Evolutionary conservation across 768 basidiomycete species (phyloP), one percentile per base, ranked within the genome.

Genomic region (Xerocomellus amylosporus): DNA sequence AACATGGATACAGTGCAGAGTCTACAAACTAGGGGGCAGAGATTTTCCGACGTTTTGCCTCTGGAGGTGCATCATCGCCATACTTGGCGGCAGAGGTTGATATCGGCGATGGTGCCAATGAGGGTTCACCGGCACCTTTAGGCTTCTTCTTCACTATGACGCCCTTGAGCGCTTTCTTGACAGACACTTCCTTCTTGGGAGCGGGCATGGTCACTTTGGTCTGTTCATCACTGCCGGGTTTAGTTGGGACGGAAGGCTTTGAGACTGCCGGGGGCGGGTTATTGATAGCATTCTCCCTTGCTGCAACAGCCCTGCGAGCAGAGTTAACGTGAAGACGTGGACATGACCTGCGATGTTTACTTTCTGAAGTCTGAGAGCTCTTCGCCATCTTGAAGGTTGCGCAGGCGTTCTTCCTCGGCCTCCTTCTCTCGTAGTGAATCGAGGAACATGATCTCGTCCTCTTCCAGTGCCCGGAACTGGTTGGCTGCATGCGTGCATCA

Each of bases 361-460:
- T 88, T 84, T 74, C 83, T 84, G 67, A 93, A 93, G 63, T 76
- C 78, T 53, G 83, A 83, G 44, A 93, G 74, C 72, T 93, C 89
- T 64, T 88, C 86, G 6, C 86, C 88, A 51, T 93, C 91, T 62
- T 80, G 77, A 67, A 85, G 77, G 63, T 83, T 87, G 49, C 88
- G 84, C 51, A 84, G 76, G 15, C 84, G 82, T 66, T 93, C 91
- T 71, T 90, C 89, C 57, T 81, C 80, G 58, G 84, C 79, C 67
- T 89, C 83, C 46, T 83, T 82, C 68, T 91, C 87, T 56, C 87
- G 77, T 55, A 93, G 76, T 17, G 88, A 88, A 65, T 93, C 91
- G 30, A 93, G 80, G 65, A 93, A 93, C 78, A 88, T 84, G 58
- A 93, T 87, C 65, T 93, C 91, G 72, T 93, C 91, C 69, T 93